Evolutionary conservation across 2,329 filamentous ascomycete species (phyloP).

Genomic region (Hirsutella thompsonii): DNA sequence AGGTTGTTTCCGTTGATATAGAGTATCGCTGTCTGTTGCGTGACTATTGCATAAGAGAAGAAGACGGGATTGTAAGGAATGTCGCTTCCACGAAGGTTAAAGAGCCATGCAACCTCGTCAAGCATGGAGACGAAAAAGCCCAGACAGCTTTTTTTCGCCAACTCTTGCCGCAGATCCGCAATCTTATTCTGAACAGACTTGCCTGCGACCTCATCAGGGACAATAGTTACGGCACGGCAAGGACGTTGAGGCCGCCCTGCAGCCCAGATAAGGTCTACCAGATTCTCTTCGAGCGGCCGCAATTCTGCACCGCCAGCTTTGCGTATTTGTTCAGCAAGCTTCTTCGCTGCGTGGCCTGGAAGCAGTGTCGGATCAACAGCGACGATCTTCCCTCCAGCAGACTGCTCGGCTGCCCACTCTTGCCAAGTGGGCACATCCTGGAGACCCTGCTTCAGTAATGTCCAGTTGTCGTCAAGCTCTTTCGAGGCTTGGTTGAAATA

Average conservation of each 20-base stretch:
- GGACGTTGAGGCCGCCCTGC: conserved; percentile 60
- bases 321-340: conserved; percentile 74
- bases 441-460: conserved; percentile 79
- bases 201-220: conserved; percentile 62
- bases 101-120: conserved; percentile 97
- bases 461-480: conserved; percentile 87
- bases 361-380: conserved; percentile 85
- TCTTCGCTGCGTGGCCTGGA: conserved; percentile 49
- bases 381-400: conserved; percentile 75
- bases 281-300: conserved; percentile 63
- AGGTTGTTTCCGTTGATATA: conserved; percentile 79
- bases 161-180: conserved; percentile 73
- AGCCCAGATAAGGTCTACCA: conserved; percentile 88
- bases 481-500: conserved; percentile 96
- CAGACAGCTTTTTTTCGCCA: conserved; percentile 77
- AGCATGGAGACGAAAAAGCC: conserved; percentile 90
- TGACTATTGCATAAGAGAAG: conserved; percentile 90
- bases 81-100: conserved; percentile 88
- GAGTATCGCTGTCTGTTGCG: conserved; percentile 60
- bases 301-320: conserved; percentile 72
- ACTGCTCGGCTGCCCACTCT: conserved; percentile 84
- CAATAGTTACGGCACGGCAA: conserved; percentile 59
- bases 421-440: conserved; percentile 95
- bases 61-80: conserved; percentile 98
- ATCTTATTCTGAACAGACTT: conserved; percentile 77